Conservation (phyloP, 164 flowering plant species). For the Vitis rupestris region DNA sequence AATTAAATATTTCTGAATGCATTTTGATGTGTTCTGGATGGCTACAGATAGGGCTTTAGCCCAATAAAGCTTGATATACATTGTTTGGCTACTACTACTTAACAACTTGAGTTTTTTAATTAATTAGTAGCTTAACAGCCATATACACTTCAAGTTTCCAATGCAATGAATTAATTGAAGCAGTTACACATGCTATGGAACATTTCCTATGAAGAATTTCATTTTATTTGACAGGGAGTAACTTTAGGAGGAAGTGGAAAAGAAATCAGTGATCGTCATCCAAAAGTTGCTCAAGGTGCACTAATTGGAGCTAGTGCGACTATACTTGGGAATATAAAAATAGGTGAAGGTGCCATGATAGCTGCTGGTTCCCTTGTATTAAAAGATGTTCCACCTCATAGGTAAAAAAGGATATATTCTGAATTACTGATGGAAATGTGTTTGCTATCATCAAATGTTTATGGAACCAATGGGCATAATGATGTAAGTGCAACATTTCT, state of each 20-base stretch:
- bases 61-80: no score
- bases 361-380: slow-evolving; percentile 88
- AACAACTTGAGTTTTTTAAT: no score
- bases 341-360: slow-evolving; percentile 87
- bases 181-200: background rate
- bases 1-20: background rate
- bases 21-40: background rate
- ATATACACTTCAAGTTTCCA: background rate
- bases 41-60: no score
- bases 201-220: background rate
- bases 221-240: slow-evolving; percentile 49
- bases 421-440: background rate
- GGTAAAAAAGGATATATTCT: slow-evolving; percentile 33
- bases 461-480: background rate
- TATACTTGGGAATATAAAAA: slow-evolving; percentile 75
- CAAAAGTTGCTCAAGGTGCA: slow-evolving; percentile 73
- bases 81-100: no score
- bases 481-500: slow-evolving; percentile 1
- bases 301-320: slow-evolving; percentile 72
- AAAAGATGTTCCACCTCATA: slow-evolving; percentile 67
- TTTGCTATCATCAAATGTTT: background rate
- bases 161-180: background rate
- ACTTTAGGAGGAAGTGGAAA: slow-evolving; percentile 85
- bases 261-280: slow-evolving; percentile 77
- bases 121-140: no score